phyloP scores from a whole-genome alignment of 2,329 filamentous ascomycete species.

The Graphiopsis chlorocephala region DNA sequence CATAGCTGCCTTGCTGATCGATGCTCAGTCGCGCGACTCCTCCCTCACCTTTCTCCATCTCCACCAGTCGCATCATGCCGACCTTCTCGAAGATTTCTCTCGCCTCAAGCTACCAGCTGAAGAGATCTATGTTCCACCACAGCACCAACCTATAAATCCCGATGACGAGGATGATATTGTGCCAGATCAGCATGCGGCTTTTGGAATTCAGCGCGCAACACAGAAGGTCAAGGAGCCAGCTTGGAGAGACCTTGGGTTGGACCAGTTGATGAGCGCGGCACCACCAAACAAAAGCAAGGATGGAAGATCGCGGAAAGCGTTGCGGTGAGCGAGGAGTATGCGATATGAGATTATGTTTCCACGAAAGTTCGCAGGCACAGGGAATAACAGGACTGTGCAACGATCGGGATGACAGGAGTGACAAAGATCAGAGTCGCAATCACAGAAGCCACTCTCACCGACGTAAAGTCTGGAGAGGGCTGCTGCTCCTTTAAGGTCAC shows the following conservation, averaged over 20 bases:
- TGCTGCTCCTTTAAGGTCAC: neutral
- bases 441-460: neutral
- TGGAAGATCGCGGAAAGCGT: slow-evolving; percentile 7
- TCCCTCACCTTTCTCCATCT: slow-evolving; percentile 74
- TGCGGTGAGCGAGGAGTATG: neutral
- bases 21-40: slow-evolving; percentile 63
- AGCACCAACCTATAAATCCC: slow-evolving; percentile 78
- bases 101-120: slow-evolving; percentile 50
- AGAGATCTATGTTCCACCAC: slow-evolving; percentile 76
- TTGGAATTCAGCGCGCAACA: slow-evolving; percentile 79
- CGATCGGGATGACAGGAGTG: neutral
- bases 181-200: slow-evolving; percentile 82
- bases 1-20: neutral
- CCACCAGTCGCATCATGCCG: slow-evolving; percentile 67
- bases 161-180: slow-evolving; percentile 88
- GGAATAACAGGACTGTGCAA: neutral
- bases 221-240: slow-evolving; percentile 67
- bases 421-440: neutral
- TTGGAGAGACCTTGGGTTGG: slow-evolving; percentile 77
- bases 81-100: slow-evolving; percentile 67
- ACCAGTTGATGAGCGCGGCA: slow-evolving; percentile 65
- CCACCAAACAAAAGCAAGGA: slow-evolving; percentile 38
- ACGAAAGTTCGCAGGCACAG: neutral
- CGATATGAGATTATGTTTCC: neutral
- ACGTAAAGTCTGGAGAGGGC: neutral